Percentiles rank a stretch among this genome's conserved stretches.
Evolutionary conservation across 2,329 filamentous ascomycete genomes (phyloP).

Genomic region (Coniochaeta ligniaria): DNA sequence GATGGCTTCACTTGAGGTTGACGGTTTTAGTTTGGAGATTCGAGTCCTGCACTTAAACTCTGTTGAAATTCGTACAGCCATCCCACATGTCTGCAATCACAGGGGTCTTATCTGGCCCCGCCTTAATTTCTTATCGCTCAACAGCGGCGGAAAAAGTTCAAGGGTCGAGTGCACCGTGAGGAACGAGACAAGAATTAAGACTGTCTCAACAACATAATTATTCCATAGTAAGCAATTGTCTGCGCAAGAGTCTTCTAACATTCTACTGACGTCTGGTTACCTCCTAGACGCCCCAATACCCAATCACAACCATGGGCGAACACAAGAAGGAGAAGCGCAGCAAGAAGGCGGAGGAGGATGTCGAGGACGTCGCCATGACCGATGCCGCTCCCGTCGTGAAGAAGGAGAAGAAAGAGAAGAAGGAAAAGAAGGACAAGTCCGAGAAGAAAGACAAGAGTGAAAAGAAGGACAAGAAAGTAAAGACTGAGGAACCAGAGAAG

Average conservation of each 20-base stretch:
- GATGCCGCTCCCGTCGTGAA: constrained; percentile 5
- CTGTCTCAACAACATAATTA: background rate
- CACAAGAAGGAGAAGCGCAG: constrained; percentile 1
- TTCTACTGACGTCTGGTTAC: background rate
- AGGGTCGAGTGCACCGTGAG: background rate
- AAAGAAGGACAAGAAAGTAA: constrained; percentile 13
- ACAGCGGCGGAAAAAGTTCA: background rate
- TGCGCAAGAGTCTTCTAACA: background rate
- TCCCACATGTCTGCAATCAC: too few relatives aligned
- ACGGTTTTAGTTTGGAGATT: too few relatives aligned
- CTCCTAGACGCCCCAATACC: background rate
- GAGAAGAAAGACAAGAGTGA: constrained; percentile 20
- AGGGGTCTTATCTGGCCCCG: background rate
- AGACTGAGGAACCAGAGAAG: constrained; percentile 22
- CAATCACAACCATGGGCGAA: background rate
- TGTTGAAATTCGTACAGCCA: too few relatives aligned
- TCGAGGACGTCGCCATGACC: background rate
- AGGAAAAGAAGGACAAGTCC: constrained; percentile 13
- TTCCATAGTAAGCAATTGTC: background rate
- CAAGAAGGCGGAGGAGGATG: background rate
- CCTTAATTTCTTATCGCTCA: background rate
- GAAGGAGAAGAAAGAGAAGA: constrained; percentile 14
- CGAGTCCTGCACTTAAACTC: too few relatives aligned
- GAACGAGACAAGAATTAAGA: background rate
- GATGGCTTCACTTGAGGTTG: too few relatives aligned